Evolutionary conservation across 1,284 basidiomycete genomes (phyloP).

Genomic region (Naganishia liquefaciens): DNA sequence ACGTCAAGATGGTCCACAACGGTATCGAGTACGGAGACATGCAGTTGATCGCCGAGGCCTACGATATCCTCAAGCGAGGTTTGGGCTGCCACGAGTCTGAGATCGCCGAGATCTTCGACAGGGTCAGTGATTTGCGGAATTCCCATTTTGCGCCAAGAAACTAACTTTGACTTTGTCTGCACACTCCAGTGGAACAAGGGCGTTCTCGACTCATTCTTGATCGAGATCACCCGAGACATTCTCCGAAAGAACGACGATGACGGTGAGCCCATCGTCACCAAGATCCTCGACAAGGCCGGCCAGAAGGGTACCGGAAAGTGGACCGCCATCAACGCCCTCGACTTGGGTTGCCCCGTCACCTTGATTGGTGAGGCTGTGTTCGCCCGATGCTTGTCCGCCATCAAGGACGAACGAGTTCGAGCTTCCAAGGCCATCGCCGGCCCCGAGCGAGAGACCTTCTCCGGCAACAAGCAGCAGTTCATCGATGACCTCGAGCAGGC

Average conservation of each 20-base stretch:
- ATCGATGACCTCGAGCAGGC: conserved; percentile 96
- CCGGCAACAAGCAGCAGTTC: conserved; percentile 98
- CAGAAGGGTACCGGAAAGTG: conserved; percentile 99
- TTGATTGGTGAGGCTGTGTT: conserved; percentile 99
- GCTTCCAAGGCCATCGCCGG: conserved; percentile 89
- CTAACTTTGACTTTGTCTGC: conserved; percentile 42
- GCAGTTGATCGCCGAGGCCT: conserved; percentile 98
- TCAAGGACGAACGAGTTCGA: conserved; percentile 95
- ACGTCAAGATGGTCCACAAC: conserved; percentile 64
- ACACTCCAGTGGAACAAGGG: conserved; percentile 83
- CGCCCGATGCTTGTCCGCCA: conserved; percentile 93
- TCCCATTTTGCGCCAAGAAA: neutral
- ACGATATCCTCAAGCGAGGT: conserved; percentile 97
- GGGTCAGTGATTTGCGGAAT: conserved; percentile 42
- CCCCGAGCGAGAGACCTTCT: conserved; percentile 88
- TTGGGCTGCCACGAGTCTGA: conserved; percentile 80
- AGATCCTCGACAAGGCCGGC: conserved; percentile 94
- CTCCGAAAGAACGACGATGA: conserved; percentile 96
- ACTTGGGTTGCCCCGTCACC: conserved; percentile 92
- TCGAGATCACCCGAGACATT: conserved; percentile 95
- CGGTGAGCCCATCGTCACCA: conserved; percentile 82
- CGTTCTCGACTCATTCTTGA: conserved; percentile 98
- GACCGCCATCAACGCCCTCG: conserved; percentile 98
- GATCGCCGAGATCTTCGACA: conserved; percentile 83
- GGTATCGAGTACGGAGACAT: conserved; percentile 99